phyloP scores from a whole-genome alignment of 2,329 filamentous ascomycete genomes.

The Arthrobotrys sinensis region DNA sequence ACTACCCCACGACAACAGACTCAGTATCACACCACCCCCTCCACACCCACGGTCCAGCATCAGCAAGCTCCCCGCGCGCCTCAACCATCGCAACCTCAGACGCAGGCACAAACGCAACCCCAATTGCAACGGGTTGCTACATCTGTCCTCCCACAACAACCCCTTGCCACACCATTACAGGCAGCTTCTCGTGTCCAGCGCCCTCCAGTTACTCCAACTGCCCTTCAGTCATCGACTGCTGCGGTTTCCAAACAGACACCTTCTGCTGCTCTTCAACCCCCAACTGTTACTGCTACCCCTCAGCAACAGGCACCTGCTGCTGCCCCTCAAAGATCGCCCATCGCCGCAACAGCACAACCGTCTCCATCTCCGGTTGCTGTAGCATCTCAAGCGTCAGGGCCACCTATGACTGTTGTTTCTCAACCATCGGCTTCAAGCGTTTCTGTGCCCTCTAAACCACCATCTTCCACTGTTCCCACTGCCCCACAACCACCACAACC shows the following conservation, averaged over 20 bases:
- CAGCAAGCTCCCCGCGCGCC: conserved; percentile 12
- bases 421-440: not conserved
- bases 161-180: conserved; percentile 10
- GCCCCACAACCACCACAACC: not conserved
- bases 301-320: not conserved
- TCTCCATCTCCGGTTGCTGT: not conserved
- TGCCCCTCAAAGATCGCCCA: not conserved
- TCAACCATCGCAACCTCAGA: conserved; percentile 8
- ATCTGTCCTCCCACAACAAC: conserved; percentile 6
- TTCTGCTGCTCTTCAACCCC: not conserved
- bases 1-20: conserved; percentile 6
- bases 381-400: not conserved
- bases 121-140: not conserved
- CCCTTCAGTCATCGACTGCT: not conserved
- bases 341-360: not conserved
- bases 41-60: not conserved
- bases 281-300: not conserved
- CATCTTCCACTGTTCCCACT: not conserved
- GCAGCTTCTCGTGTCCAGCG: not conserved
- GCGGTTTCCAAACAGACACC: conserved; percentile 2
- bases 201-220: not conserved
- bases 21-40: conserved; percentile 21
- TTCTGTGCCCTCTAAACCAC: not conserved
- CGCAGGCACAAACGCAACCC: conserved; percentile 8
- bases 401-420: not conserved